Base-by-base conservation (phyloP, 768 basidiomycete genomes). In the Amanita jacksonii region DNA sequence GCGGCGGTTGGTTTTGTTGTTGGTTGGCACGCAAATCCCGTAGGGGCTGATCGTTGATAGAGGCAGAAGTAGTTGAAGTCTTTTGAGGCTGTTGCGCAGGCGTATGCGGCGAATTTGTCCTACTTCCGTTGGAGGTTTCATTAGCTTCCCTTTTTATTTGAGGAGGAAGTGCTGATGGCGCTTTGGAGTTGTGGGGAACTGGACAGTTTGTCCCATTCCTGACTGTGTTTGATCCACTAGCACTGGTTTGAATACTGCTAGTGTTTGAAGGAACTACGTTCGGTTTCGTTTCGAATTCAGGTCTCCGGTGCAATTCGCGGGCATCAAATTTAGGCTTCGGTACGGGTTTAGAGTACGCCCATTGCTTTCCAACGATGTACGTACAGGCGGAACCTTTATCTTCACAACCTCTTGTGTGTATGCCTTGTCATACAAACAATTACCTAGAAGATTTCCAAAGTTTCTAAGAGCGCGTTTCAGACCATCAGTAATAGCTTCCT, bases 401-500 rank as follows among this genome's bases (percentile, higher is more conserved):
- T 93, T 94, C 31, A 76, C 66, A 7, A 99, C 70, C 56, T 93
- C 85, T 38, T 82, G 74, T 0, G 86, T 74, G 60, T 90, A 97
- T 5, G 73, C 61, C 64, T 94, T 96, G 66, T 98, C 96, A 55
- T 98, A 98, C n/a, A 98, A 63, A 62, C 96, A 99, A 54, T 96
- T 94, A 1, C 96, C 96, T 12, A 98, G 70, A 2, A 98, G 67
- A 58, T 93, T 96, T 31, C 96, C 96, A 57, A 98, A 99, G 51
- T 80, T 89, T 19, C 90, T 73, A 7, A 99, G 70, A 1, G 91
- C 79, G 24, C 94, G 81, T 62, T 99, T 99, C 43, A 94, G 66
- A 0, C 74, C 94, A 52, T 99, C 96, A 0, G 96, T 99, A 0
- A 97, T 83, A 1, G 96, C 93, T 59, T 98, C 96, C 54, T 99